A percentile compares a stretch with the other conserved stretches of the same genome.
These are phyloP conservation scores for Phaffia rhodozyma DNA, from an alignment of 1,284 basidiomycete species.

Conservation along the genomic window DNA sequence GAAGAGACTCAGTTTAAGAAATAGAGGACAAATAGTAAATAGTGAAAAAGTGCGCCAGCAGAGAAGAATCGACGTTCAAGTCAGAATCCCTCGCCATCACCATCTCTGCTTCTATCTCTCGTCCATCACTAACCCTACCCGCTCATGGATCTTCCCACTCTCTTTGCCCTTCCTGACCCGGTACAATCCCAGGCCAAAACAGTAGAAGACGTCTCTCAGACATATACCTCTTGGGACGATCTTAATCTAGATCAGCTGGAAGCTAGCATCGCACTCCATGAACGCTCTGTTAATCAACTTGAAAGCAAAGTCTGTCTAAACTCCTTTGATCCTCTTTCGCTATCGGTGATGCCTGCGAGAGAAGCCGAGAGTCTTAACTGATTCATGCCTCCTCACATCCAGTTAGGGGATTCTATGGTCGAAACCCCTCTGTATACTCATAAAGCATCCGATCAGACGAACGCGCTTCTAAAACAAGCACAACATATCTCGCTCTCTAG, in stretches of 20 bases:
- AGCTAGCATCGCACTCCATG: not conserved
- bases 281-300: not conserved
- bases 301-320: not conserved
- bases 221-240: slow-evolving; percentile 10
- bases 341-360: too few relatives aligned
- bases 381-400: not conserved
- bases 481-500: slow-evolving; percentile 61
- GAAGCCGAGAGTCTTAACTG: not conserved
- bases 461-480: slow-evolving; percentile 44
- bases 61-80: too few relatives aligned
- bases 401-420: too few relatives aligned
- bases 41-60: too few relatives aligned
- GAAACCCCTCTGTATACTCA: too few relatives aligned
- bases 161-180: slow-evolving; percentile 1
- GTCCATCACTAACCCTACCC: too few relatives aligned
- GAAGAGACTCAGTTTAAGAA: too few relatives aligned
- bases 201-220: not conserved
- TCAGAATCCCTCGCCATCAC: too few relatives aligned
- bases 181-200: not conserved
- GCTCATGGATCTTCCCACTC: not conserved
- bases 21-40: too few relatives aligned
- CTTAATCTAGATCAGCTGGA: not conserved
- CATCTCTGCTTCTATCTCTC: too few relatives aligned
- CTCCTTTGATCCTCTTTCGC: not conserved
- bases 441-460: not conserved